phyloP scores from a whole-genome alignment of 352 stramenopile species.

The Phytophthora cryptogea region DNA sequence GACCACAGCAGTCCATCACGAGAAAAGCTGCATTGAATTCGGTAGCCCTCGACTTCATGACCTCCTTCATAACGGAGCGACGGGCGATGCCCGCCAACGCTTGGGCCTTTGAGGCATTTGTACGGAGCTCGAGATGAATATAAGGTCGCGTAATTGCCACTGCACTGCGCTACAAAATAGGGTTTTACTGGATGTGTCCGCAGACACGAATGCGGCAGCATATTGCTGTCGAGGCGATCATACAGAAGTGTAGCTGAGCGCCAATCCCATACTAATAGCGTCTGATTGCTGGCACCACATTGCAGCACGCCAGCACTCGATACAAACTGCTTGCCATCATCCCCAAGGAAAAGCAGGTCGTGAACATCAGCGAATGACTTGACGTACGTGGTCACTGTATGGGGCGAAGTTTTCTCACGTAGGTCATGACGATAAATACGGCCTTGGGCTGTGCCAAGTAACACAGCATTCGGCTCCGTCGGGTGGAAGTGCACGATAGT shows the following conservation, averaged over 20 bases:
- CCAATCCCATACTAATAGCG: slow-evolving; percentile 69
- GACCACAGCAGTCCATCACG: slow-evolving; percentile 45
- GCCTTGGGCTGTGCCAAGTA: slow-evolving; percentile 40
- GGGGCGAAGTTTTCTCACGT: slow-evolving; percentile 20
- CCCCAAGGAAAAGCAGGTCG: slow-evolving; percentile 58
- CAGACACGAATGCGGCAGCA: slow-evolving; percentile 52
- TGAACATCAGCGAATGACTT: slow-evolving; percentile 54
- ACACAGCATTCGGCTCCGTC: slow-evolving; percentile 31
- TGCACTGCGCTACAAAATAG: slow-evolving; percentile 58
- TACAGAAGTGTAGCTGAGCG: slow-evolving; percentile 46
- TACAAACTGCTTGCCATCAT: slow-evolving; percentile 40
- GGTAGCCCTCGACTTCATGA: slow-evolving; percentile 50
- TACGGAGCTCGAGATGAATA: slow-evolving; percentile 51
- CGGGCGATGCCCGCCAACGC: slow-evolving; percentile 5
- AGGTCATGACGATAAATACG: slow-evolving; percentile 46
- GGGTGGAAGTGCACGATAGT: slow-evolving; percentile 41
- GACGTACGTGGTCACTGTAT: slow-evolving; percentile 13
- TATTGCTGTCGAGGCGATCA: slow-evolving; percentile 51
- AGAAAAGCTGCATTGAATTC: slow-evolving; percentile 62
- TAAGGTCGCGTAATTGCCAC: slow-evolving; percentile 38
- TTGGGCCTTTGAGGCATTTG: slow-evolving; percentile 45
- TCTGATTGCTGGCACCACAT: slow-evolving; percentile 61
- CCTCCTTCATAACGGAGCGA: slow-evolving; percentile 31
- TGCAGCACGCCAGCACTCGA: slow-evolving; percentile 48
- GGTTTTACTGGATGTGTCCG: slow-evolving; percentile 41